phyloP scores from a whole-genome alignment of 225 moss, liverwort and hornwort species.

The Marchantia paleacea region DNA sequence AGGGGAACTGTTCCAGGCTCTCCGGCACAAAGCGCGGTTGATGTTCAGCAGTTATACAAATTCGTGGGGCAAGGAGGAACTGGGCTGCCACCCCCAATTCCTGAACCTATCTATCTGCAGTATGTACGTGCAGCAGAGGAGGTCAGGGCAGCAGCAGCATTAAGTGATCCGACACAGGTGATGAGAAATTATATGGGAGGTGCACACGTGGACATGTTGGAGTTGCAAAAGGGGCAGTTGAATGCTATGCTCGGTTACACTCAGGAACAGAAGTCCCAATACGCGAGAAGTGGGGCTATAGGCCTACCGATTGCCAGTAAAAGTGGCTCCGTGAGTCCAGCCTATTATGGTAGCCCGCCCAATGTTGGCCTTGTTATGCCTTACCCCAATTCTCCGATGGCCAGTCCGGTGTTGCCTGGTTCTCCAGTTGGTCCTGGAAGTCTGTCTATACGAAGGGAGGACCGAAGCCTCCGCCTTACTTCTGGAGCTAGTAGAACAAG shows the following conservation, averaged over 20 bases:
- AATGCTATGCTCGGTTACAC: constrained; percentile 79
- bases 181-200: constrained; percentile 68
- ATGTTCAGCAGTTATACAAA: constrained; percentile 87
- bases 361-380: constrained; percentile 82
- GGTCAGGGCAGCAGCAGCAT: constrained; percentile 57
- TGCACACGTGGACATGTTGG: constrained; percentile 73
- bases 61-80: constrained; percentile 55
- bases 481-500: constrained; percentile 62
- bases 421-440: constrained; percentile 76
- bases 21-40: constrained; percentile 66
- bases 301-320: constrained; percentile 75
- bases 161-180: constrained; percentile 60
- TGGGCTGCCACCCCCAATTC: constrained; percentile 57
- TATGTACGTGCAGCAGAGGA: constrained; percentile 79
- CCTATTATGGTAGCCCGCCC: constrained; percentile 91
- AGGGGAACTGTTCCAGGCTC: constrained; percentile 67
- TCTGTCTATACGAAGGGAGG: constrained; percentile 65
- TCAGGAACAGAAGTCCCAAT: constrained; percentile 72
- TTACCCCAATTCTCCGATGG: constrained; percentile 74
- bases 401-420: constrained; percentile 89
- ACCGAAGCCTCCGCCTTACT: constrained; percentile 66
- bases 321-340: constrained; percentile 96
- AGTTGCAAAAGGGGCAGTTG: constrained; percentile 92
- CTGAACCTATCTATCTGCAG: constrained; percentile 75
- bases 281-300: constrained; percentile 63